phyloP scores from a whole-genome alignment of 2,329 filamentous ascomycete species.

The Diplodia mutila region DNA sequence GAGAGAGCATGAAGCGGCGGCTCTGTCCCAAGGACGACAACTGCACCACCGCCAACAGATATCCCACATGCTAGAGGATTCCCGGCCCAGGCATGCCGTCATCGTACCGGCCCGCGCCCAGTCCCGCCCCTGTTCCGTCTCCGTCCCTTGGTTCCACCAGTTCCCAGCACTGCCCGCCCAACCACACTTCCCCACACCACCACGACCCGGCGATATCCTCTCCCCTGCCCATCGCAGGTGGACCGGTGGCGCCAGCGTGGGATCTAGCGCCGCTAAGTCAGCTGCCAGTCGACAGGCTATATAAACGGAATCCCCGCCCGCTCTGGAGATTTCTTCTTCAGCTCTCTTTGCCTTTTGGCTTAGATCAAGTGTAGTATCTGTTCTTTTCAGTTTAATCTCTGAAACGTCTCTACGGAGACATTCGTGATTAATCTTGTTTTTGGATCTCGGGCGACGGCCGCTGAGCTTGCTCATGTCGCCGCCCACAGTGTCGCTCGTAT shows the following conservation, averaged over 20 bases:
- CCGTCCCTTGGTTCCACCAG: neutral
- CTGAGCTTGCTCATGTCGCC: slow-evolving; percentile 22
- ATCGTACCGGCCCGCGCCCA: neutral
- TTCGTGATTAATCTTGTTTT: slow-evolving; percentile 22
- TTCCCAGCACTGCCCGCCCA: too few relatives aligned
- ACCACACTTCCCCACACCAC: too few relatives aligned
- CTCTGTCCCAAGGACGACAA: neutral
- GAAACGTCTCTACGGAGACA: slow-evolving; percentile 14
- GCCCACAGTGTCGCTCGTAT: slow-evolving; percentile 23
- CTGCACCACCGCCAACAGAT: neutral
- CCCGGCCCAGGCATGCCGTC: neutral
- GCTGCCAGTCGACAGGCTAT: neutral
- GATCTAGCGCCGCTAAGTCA: neutral
- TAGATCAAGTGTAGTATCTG: slow-evolving; percentile 26
- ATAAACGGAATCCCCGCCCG: neutral
- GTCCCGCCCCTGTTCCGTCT: neutral
- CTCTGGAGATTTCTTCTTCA: neutral
- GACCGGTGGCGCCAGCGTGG: neutral
- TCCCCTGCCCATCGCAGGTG: neutral
- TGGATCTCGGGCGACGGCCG: slow-evolving; percentile 11
- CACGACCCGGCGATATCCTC: neutral
- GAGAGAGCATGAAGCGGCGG: neutral
- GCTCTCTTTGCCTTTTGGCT: slow-evolving; percentile 25
- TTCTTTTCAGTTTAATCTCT: slow-evolving; percentile 25
- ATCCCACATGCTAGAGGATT: neutral